Percentiles rank a stretch among this genome's conserved stretches.
These are phyloP conservation scores for Candida silvatica DNA, from an alignment of 805 yeast species.

Conservation along the genomic window DNA sequence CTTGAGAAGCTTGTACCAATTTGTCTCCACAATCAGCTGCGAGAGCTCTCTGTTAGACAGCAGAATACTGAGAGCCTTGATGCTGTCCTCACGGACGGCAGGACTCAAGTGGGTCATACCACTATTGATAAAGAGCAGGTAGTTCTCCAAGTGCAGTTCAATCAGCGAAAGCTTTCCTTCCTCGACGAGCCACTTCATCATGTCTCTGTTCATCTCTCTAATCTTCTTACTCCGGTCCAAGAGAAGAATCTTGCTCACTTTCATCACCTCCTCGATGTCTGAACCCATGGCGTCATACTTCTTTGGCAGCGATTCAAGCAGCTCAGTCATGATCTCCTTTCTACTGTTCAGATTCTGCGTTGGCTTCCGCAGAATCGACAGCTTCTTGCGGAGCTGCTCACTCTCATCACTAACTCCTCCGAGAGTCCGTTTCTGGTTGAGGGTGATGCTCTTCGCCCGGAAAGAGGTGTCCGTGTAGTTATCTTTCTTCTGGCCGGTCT, in stretches of 20 bases:
- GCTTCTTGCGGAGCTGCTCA: slow-evolving; percentile 45
- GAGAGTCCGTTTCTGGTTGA: slow-evolving; percentile 19
- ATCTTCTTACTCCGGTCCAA: slow-evolving; percentile 62
- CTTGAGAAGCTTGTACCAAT: slow-evolving; percentile 63
- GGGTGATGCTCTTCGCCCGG: slow-evolving; percentile 42
- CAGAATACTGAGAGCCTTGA: slow-evolving; percentile 54
- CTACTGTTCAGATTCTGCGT: slow-evolving; percentile 12
- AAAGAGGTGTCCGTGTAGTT: slow-evolving; percentile 85
- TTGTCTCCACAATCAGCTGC: slow-evolving; percentile 46
- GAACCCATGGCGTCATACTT: slow-evolving; percentile 2
- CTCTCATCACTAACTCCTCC: slow-evolving; percentile 20
- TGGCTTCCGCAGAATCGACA: slow-evolving; percentile 59
- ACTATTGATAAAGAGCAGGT: slow-evolving; percentile 71
- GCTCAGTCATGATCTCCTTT: slow-evolving; percentile 12
- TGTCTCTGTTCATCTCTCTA: slow-evolving; percentile 42
- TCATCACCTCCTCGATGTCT: slow-evolving; percentile 42
- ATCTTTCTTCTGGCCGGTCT: slow-evolving; percentile 58
- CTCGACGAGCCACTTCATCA: slow-evolving; percentile 33
- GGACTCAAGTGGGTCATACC: slow-evolving; percentile 91
- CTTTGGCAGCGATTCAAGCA: slow-evolving; percentile 7
- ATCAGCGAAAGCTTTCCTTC: background rate
- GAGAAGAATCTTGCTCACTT: slow-evolving; percentile 51
- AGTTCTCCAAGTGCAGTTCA: slow-evolving; percentile 44
- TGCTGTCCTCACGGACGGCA: slow-evolving; percentile 66
- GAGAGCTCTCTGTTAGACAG: slow-evolving; percentile 30